Evolutionary conservation across 768 basidiomycete species (phyloP).

Genomic region (Fistulinella prunicolor): DNA sequence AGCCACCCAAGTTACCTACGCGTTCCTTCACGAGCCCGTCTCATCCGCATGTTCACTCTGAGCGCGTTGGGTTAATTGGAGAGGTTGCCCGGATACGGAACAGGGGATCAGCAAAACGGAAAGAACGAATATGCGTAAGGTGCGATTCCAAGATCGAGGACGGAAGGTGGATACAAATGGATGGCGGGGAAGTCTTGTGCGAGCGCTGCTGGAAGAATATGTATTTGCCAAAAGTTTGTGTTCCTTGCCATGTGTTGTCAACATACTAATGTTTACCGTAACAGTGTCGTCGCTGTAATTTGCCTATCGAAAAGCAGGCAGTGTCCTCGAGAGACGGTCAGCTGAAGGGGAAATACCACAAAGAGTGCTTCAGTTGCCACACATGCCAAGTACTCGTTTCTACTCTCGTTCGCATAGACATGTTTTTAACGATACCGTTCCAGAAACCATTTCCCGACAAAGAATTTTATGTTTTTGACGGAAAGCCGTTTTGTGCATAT

Average conservation of each 20-base stretch:
- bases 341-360: conserved; percentile 93
- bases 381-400: conserved; percentile 62
- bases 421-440: conserved; percentile 4
- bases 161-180: conserved; percentile 79
- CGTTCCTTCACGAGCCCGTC: conserved; percentile 52
- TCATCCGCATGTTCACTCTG: conserved; percentile 34
- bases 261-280: conserved; percentile 1
- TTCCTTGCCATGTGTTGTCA: not conserved
- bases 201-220: conserved; percentile 94
- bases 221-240: conserved; percentile 84
- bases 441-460: conserved; percentile 90
- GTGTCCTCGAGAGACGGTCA: conserved; percentile 92
- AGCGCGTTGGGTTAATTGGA: conserved; percentile 22
- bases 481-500: conserved; percentile 86
- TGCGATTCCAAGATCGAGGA: conserved; percentile 73
- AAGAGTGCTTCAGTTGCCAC: conserved; percentile 86
- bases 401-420: not conserved
- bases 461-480: conserved; percentile 88
- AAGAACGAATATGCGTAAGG: conserved; percentile 54
- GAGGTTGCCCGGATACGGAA: conserved; percentile 31
- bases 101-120: conserved; percentile 34
- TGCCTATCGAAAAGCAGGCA: conserved; percentile 87
- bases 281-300: conserved; percentile 83
- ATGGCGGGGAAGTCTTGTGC: conserved; percentile 74
- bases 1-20: conserved; percentile 52